Base-by-base conservation (phyloP, 495 filamentous ascomycete genomes). In the Aeminium ludgeri region DNA sequence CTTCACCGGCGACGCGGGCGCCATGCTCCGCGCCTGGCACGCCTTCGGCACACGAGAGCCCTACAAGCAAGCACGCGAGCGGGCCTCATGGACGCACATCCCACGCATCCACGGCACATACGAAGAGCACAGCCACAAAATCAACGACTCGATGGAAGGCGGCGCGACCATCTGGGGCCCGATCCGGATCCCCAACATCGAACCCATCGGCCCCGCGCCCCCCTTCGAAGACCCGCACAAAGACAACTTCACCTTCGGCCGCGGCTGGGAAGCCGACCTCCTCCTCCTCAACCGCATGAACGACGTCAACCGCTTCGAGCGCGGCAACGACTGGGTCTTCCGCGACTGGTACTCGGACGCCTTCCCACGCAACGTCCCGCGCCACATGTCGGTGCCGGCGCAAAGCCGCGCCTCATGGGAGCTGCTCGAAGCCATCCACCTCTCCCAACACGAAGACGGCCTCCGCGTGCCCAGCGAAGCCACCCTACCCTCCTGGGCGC, bases 401-500 rank as follows among this genome's bases (percentile, higher is more conserved):
- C 40, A 42, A 15, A 30, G 18, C 4, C 29, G 40, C 10, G 40
- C 40, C 6, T 20, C 16, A 2, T 15, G 40, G 17, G 13, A 13
- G 6, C 13, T 42, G 8, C 40, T 42, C 10, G 27, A 34, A 12
- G 29, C 40, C 29, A 29, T 29, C 17, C 40, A 42, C 30, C 2
- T 16, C 4, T n/a, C 17, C 10, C 43, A 41, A 18, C 34, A 41
- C 29, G 28, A 31, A 10, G 7, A 12, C 7, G 54, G 43, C 30
- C 28, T 63, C 28, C 42, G 44, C 6, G 34, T 60, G 2, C 59
- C 60, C 10, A 54, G 50, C 34, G 60, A 63, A 46, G 60, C 60
- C 1, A 63, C 60, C 0, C 53, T 57, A 2, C 44, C 56, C n/a
- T 54, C 45, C 46, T 63, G 61, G 29, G 60, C 60, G 10, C 46